These are phyloP conservation scores for Skeletonema marinoi DNA, from an alignment of 108 stramenopile genomes.

Conservation along the genomic window DNA sequence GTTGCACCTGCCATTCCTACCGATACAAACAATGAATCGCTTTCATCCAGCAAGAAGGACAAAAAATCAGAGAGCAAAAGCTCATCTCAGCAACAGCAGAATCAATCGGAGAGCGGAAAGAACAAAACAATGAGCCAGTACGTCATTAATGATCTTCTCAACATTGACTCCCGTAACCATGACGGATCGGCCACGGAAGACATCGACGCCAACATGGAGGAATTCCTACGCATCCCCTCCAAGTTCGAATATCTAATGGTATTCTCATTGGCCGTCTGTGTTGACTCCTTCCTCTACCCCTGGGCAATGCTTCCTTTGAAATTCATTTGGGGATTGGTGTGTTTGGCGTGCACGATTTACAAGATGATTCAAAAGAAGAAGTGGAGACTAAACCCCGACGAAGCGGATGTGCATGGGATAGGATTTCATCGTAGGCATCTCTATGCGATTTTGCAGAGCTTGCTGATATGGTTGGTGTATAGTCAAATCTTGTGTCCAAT, in stretches of 20 bases:
- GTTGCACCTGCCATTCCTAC: not conserved
- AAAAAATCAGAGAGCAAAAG: slow-evolving; percentile 6
- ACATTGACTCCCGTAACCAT: slow-evolving; percentile 48
- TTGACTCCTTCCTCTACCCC: slow-evolving; percentile 94
- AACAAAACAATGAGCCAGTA: slow-evolving; percentile 39
- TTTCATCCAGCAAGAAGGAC: slow-evolving; percentile 13
- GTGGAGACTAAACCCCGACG: not conserved
- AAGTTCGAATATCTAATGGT: slow-evolving; percentile 86
- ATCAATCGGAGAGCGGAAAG: not conserved
- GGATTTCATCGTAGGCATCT: slow-evolving; percentile 62
- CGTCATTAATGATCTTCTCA: slow-evolving; percentile 48
- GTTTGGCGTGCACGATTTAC: slow-evolving; percentile 37
- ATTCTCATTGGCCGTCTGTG: slow-evolving; percentile 90
- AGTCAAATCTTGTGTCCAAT: slow-evolving; percentile 70
- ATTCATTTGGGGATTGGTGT: slow-evolving; percentile 65
- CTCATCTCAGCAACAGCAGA: not conserved
- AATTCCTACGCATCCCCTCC: slow-evolving; percentile 93
- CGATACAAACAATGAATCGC: not conserved
- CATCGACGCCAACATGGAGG: slow-evolving; percentile 88
- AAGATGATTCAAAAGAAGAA: slow-evolving; percentile 5
- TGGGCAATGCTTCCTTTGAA: slow-evolving; percentile 91
- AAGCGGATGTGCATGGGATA: not conserved
- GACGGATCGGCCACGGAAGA: slow-evolving; percentile 63
- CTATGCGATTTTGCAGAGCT: slow-evolving; percentile 89
- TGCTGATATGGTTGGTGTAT: slow-evolving; percentile 73